Base-by-base conservation (phyloP, 768 basidiomycete species). In the Gymnopilus junonius region DNA sequence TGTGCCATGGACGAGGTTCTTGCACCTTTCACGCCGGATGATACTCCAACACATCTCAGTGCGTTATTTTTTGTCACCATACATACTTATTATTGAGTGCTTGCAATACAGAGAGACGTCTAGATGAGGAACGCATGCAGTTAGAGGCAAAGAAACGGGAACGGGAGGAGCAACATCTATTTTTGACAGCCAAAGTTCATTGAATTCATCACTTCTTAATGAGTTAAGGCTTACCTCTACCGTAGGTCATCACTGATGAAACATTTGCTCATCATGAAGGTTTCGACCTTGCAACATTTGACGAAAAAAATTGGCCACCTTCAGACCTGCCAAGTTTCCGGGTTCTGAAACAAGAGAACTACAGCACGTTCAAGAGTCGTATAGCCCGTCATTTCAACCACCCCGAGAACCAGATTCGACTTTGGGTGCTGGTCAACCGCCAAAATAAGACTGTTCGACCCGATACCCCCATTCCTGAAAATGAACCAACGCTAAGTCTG, bases 371-470 rank as follows among this genome's bases (percentile, higher is more conserved):
- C 87, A 99, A 99, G 82, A 85, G 83, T 51, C 88, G 95, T 50
- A 90, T 99, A 51, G 95, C 96, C 2, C 83, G 87, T 63, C 93
- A 96, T 73, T 94, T 96, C 80, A 90, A 91, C 72, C 82, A 88
- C 70, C 87, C 91, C 3, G 94, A 95, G 73, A 91, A 85, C 70
- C 92, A 96, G 70, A 90, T 98, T 69, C 87, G 95, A 17, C 81
- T 99, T 31, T 99, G 97, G 97, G 97, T 99, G 3, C 77, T 99
- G 34, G 97, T 99, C 51, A 99, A 99, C 76, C 88, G 97, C 32
- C 97, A 99, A 77, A 99, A 99, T 80, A 99, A 99, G 84, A 99
- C 97, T 8, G 95, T 99, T 61, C 87, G 97, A 65, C 97, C 97
- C 27, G 97, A 99, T 79, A 94, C 94, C 8, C 93, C 90, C 64